phyloP scores from a whole-genome alignment of 1,284 basidiomycete species.

The Ganoderma lingzhi region DNA sequence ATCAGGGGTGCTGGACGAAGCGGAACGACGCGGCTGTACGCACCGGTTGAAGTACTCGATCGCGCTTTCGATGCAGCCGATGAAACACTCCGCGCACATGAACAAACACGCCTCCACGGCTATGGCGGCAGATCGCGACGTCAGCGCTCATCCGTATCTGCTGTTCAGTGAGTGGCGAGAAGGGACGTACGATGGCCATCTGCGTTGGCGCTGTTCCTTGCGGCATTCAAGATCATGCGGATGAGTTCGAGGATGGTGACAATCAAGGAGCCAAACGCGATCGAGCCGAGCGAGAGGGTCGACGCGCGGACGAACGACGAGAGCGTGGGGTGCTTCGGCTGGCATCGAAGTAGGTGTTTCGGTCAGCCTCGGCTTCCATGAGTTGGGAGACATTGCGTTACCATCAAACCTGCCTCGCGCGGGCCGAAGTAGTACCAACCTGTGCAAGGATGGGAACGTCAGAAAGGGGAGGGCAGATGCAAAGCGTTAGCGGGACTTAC shows the following conservation, averaged over 20 bases:
- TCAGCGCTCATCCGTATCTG: constrained; percentile 2
- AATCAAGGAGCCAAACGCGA: constrained; percentile 90
- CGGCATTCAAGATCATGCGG: constrained; percentile 69
- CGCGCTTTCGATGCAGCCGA: constrained; percentile 74
- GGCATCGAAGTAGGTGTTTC: not conserved
- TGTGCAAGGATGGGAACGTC: constrained; percentile 30
- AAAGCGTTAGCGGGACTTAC: constrained; percentile 41
- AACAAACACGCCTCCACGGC: constrained; percentile 80
- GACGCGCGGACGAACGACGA: constrained; percentile 83
- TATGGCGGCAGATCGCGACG: constrained; percentile 28
- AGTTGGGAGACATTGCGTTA: constrained; percentile 37
- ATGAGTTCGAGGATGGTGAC: constrained; percentile 88
- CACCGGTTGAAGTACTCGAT: constrained; percentile 88
- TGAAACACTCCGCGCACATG: constrained; percentile 84
- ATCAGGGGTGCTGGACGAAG: not conserved
- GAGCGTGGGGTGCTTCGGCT: constrained; percentile 78
- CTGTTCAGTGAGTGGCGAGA: not conserved
- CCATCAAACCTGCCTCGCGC: constrained; percentile 67
- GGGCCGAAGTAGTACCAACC: constrained; percentile 83
- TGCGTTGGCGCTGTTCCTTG: constrained; percentile 72
- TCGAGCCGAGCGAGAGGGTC: constrained; percentile 87
- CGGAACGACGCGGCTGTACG: constrained; percentile 34
- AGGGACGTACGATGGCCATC: constrained; percentile 77
- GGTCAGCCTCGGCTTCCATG: not conserved
- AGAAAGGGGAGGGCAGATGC: not conserved